A percentile compares a stretch with the other conserved stretches of the same genome.
Evolutionary conservation across 441 rosid species (phyloP).

Genomic region (Capsella rubella): DNA sequence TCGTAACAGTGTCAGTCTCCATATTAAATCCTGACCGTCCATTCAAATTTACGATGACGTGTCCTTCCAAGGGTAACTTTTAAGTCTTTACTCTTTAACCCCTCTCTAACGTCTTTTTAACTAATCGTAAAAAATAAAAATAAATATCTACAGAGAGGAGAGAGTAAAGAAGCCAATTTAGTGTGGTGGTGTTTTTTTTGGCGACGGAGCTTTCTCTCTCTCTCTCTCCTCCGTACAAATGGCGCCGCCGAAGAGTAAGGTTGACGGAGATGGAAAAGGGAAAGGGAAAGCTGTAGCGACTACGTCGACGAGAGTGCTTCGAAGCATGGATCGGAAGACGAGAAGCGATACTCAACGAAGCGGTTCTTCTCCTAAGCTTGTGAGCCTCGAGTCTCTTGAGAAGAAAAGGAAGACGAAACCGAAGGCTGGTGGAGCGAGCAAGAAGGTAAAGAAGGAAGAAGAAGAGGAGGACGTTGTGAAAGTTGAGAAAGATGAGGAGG

Average conservation of each 20-base stretch:
- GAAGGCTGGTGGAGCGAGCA: neutral
- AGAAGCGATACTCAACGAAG: slow-evolving; percentile 23
- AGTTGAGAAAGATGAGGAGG: neutral
- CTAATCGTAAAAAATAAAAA: neutral
- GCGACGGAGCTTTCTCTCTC: slow-evolving; percentile 13
- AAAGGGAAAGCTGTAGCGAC: slow-evolving; percentile 34
- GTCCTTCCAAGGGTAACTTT: neutral
- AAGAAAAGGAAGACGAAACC: slow-evolving; percentile 19
- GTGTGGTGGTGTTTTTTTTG: neutral
- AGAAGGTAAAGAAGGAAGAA: slow-evolving; percentile 34
- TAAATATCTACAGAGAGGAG: neutral
- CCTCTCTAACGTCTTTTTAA: neutral
- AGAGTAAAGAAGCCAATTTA: neutral
- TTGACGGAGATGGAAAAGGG: slow-evolving; percentile 38
- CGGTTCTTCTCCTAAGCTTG: slow-evolving; percentile 39
- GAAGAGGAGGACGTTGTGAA: neutral
- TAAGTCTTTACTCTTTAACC: neutral
- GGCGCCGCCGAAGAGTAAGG: slow-evolving; percentile 72
- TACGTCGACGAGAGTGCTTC: slow-evolving; percentile 52
- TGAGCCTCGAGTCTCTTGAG: slow-evolving; percentile 34
- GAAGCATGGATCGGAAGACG: slow-evolving; percentile 52
- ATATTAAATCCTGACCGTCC: slow-evolving; percentile 4
- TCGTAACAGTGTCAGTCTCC: neutral
- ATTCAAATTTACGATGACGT: slow-evolving; percentile 11
- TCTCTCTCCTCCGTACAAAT: slow-evolving; percentile 42